Evolutionary conservation across 2,329 filamentous ascomycete genomes (phyloP), one percentile per base, ranked within the genome.

Genomic region (Phyllosticta ampelicida): DNA sequence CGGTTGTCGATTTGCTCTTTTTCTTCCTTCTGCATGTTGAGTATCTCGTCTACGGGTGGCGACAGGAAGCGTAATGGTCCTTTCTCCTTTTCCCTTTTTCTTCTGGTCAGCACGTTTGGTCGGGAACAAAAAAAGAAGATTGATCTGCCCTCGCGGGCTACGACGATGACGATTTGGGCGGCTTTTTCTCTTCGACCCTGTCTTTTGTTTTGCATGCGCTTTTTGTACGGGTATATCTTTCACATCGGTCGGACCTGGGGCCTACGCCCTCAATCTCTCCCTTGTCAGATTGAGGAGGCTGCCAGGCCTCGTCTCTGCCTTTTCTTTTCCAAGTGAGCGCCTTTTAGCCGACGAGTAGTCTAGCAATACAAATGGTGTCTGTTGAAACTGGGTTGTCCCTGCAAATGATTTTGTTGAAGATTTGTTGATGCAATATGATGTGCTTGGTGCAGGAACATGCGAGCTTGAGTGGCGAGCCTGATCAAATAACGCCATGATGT

Each of bases 61-160:
- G 36, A 44, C 36, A 44, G 36, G 36, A 16, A 44, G 36, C 13
- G 36, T 44, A 44, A 44, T 44, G 36, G 36, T 3, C 29, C 29
- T 44, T 48, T 20, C 28, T 44, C 19, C 26, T 49, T 44, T 28
- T 26, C 20, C 44, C 36, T 36, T 54, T 51, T 18, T 26, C 54
- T 59, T 36, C 44, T 58, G 49, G 52, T 20, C 55, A 36, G 30
- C 19, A 44, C 30, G 51, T 50, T 58, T 58, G 55, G 55, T 58
- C 50, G 51, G 51, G 36, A 44, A 51, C 49, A 58, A 54, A 59
- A 54, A 59, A 59, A 54, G 49, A 21, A 21, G 56, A 59, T 59
- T 54, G 51, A 59, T 54, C 48, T 59, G 56, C 56, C 56, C 56
- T 59, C 56, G 56, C 56, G 56, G 56, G 56, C 56, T 59, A 59